These are phyloP conservation scores for Leptoxyphium fumago DNA, from an alignment of 2,329 filamentous ascomycete species.

Conservation along the genomic window DNA sequence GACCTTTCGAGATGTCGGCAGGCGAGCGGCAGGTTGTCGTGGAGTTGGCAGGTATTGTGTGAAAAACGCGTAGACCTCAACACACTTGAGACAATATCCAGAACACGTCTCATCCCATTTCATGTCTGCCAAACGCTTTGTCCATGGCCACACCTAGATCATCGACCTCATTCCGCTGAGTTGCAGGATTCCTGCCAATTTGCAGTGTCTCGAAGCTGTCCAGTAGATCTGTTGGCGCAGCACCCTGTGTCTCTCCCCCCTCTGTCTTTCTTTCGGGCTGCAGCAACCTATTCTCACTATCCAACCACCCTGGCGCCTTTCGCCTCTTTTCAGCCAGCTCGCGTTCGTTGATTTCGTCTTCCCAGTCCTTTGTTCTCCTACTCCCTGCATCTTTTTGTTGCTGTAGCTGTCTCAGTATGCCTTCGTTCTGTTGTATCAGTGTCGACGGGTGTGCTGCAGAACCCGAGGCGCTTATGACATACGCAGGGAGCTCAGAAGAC, in stretches of 20 bases:
- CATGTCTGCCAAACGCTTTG: slow-evolving; percentile 18
- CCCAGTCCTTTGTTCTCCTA: slow-evolving; percentile 52
- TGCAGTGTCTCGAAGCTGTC: slow-evolving; percentile 7
- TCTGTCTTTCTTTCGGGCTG: slow-evolving; percentile 43
- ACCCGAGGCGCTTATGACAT: slow-evolving; percentile 61
- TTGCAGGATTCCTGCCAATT: slow-evolving; percentile 3
- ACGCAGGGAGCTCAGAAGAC: slow-evolving; percentile 38
- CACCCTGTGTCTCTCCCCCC: slow-evolving; percentile 4
- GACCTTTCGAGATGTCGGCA: too few relatives aligned
- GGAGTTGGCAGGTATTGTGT: too few relatives aligned
- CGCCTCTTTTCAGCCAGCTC: slow-evolving; percentile 68
- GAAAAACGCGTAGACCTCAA: too few relatives aligned
- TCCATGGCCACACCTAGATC: slow-evolving; percentile 23
- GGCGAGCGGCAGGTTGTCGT: too few relatives aligned
- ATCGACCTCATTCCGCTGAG: slow-evolving; percentile 12
- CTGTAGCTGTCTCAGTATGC: slow-evolving; percentile 60
- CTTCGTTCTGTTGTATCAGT: slow-evolving; percentile 67
- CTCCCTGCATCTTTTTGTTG: slow-evolving; percentile 55
- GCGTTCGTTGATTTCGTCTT: slow-evolving; percentile 47
- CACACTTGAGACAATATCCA: too few relatives aligned
- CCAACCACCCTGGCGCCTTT: slow-evolving; percentile 67
- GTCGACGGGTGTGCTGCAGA: slow-evolving; percentile 77
- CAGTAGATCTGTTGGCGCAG: slow-evolving; percentile 11
- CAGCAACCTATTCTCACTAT: slow-evolving; percentile 55
- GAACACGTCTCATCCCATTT: not conserved